Evolutionary conservation across 805 yeast genomes (phyloP), one percentile per base, ranked within the genome.

Genomic region (Blastobotrys americana): DNA sequence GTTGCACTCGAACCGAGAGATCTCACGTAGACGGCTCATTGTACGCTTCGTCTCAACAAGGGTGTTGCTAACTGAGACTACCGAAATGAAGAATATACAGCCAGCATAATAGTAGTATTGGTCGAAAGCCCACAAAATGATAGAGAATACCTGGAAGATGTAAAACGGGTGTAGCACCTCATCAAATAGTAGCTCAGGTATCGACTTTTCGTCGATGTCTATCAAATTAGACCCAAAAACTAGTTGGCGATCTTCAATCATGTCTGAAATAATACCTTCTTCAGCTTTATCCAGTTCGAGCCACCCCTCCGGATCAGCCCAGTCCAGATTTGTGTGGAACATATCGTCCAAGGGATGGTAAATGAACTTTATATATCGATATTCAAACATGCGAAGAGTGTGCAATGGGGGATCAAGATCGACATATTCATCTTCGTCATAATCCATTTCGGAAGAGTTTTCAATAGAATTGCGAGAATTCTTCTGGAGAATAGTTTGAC

Each of bases 101-200:
- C 78, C 72, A 0, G 99, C 99, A 60, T 93, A 93, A 65, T 90
- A 93, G 61, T 82, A 84, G 64, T 94, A 93, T 55, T 84, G 82
- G 63, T 93, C 99, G 13, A 87, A 76, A 8, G 87, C 73, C 99
- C 99, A 93, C 37, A 93, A 68, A 25, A 89, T 67, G 45, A 93
- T 84, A 2, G 97, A 88, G 59, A 90, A 90, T 1, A 90, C 80
- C 67, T 93, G 99, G 61, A 93, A 93, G 36, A 94, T 75, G 61
- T 93, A 93, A 60, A 93, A 93, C 0, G 99, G 99, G 62, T 93
- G 97, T 35, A 93, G 66, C 0, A 88, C 86, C 61, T 93, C 98
- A 57, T 87, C 95, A 20, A 83, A 69, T 28, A 93, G 69, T 37
- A 93, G 71, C 58, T 79, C 78, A 0, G 67, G 27, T 1, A 78